Evolutionary conservation across 106 monocot genomes (phyloP).

Genomic region (Dioscorea alata): DNA sequence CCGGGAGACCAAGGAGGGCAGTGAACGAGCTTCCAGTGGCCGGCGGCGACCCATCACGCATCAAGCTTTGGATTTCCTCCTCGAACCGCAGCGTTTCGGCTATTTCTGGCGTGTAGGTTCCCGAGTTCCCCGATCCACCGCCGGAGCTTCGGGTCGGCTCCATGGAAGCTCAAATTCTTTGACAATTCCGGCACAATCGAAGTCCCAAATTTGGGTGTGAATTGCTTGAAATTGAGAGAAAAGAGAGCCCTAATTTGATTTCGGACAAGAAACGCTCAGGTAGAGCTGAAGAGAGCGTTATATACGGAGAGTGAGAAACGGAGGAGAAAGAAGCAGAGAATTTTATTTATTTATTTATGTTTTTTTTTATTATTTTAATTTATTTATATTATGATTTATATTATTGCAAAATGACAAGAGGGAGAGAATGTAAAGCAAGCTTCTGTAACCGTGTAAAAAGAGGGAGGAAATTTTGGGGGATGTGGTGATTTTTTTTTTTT

Average conservation of each 20-base stretch:
- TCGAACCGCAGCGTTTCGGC: slow-evolving; percentile 47
- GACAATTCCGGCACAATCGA: no score
- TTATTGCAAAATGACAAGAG: no score
- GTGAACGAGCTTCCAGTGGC: slow-evolving; percentile 39
- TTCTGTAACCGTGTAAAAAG: no score
- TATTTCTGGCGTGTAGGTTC: slow-evolving; percentile 27
- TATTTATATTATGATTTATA: no score
- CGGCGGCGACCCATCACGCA: slow-evolving; percentile 9
- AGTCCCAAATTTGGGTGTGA: no score
- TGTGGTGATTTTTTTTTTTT: no score
- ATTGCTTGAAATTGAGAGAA: no score
- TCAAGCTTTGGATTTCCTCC: slow-evolving; percentile 72
- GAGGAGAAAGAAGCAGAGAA: no score
- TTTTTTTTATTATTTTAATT: background rate
- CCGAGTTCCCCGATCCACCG: slow-evolving; percentile 34
- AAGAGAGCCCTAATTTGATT: no score
- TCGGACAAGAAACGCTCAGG: no score
- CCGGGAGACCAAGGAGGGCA: slow-evolving; percentile 71
- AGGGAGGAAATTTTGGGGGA: no score
- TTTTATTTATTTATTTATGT: background rate
- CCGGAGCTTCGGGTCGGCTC: slow-evolving; percentile 29
- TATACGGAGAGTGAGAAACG: slow-evolving; percentile 41
- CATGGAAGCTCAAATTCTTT: slow-evolving; percentile 10
- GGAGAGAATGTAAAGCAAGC: no score
- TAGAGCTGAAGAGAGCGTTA: slow-evolving; percentile 6